Evolutionary conservation across 148 eudicot genomes (phyloP).

Genomic region (Dysphania ambrosioides): DNA sequence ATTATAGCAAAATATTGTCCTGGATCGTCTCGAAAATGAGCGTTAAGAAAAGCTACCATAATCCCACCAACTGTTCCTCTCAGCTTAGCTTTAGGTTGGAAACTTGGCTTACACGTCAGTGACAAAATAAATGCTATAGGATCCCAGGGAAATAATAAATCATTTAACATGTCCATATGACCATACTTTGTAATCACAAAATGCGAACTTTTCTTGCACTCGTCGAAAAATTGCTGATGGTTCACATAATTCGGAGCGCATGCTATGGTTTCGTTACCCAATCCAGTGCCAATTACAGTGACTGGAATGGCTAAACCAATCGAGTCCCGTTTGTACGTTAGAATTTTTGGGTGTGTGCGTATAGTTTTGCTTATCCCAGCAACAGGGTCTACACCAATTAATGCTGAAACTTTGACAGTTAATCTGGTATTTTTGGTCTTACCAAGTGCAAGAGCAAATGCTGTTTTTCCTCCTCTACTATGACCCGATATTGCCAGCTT

Average conservation of each 20-base stretch:
- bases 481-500: constrained; percentile 44
- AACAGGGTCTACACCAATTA: constrained; percentile 49
- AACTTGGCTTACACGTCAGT: neutral
- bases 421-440: neutral
- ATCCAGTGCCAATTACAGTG: constrained; percentile 18
- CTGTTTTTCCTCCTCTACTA: constrained; percentile 50
- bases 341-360: constrained; percentile 4
- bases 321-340: constrained; percentile 4
- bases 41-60: constrained; percentile 15
- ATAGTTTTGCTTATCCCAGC: constrained; percentile 22
- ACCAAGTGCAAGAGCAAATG: constrained; percentile 46
- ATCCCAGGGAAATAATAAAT: too few relatives aligned
- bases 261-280: neutral
- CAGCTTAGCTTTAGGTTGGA: neutral
- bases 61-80: constrained; percentile 21
- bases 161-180: constrained; percentile 19
- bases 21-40: neutral
- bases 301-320: constrained; percentile 7
- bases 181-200: constrained; percentile 22
- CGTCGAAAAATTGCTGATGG: constrained; percentile 16
- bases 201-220: neutral
- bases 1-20: neutral
- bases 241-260: constrained; percentile 16
- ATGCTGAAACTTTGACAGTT: constrained; percentile 24
- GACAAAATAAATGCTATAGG: neutral